Evolutionary conservation across 73 alveolate genomes (phyloP).

Genomic region (Tetrahymena borealis): DNA sequence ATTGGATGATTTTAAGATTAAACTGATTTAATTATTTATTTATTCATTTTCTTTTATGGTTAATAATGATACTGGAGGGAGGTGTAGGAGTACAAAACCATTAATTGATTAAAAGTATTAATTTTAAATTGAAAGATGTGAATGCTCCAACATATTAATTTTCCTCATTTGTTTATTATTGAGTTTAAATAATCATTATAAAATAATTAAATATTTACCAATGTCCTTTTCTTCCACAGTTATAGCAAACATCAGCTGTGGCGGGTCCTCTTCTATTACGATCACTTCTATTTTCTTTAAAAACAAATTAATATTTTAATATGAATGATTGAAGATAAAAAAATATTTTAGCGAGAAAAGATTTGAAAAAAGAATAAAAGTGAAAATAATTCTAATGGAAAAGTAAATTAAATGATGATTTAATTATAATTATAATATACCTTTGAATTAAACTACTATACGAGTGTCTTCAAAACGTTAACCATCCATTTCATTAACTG

Average conservation of each 20-base stretch:
- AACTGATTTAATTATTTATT: too few species aligned
- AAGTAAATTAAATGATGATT: too few species aligned
- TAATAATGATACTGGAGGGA: too few species aligned
- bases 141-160: background rate
- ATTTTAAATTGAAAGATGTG: background rate
- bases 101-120: too few species aligned
- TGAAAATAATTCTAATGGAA: too few species aligned
- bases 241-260: slow-evolving; percentile 63
- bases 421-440: background rate
- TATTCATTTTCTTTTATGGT: too few species aligned
- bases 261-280: slow-evolving; percentile 54
- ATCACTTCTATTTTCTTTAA: background rate
- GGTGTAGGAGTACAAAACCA: too few species aligned
- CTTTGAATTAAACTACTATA: slow-evolving; percentile 34
- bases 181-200: too few species aligned
- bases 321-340: background rate
- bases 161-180: background rate
- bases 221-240: slow-evolving; percentile 74
- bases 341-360: background rate
- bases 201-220: slow-evolving; percentile 40
- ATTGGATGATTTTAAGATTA: too few species aligned
- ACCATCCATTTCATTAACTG: slow-evolving; percentile 62
- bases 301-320: background rate
- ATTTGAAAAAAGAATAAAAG: too few species aligned
- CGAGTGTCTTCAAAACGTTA: slow-evolving; percentile 56